Conservation (phyloP, 2,329 filamentous ascomycete genomes). For the Aspergillus awamori region DNA sequence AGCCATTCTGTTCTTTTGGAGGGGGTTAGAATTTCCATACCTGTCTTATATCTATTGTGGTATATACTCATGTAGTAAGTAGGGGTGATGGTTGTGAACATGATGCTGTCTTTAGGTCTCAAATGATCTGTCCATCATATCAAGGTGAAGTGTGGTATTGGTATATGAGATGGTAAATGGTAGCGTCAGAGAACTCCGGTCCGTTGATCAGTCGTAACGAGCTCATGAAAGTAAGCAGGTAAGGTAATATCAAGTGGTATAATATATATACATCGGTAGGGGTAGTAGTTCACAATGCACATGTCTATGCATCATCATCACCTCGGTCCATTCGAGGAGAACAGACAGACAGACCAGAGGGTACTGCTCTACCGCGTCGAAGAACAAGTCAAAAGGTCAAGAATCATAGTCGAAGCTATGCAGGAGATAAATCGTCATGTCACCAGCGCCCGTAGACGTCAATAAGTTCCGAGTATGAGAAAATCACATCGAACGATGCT, state of each 20-base stretch:
- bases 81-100: too few relatives aligned
- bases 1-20: too few relatives aligned
- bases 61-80: too few relatives aligned
- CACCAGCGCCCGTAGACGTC: slow-evolving; percentile 8
- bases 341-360: too few relatives aligned
- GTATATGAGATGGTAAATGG: too few relatives aligned
- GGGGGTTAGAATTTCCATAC: too few relatives aligned
- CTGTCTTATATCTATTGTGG: too few relatives aligned
- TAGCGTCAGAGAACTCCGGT: not conserved
- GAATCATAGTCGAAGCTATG: slow-evolving; percentile 2
- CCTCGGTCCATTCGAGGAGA: too few relatives aligned
- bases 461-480: slow-evolving; percentile 5
- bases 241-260: not conserved
- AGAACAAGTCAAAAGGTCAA: not conserved
- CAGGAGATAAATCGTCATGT: slow-evolving; percentile 2
- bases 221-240: not conserved
- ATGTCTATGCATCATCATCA: not conserved
- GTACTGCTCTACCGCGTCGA: not conserved
- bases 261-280: not conserved
- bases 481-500: slow-evolving; percentile 7
- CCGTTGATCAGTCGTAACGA: not conserved
- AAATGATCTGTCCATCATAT: too few relatives aligned
- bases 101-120: too few relatives aligned
- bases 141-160: too few relatives aligned
- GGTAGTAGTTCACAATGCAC: not conserved